Evolutionary conservation across 1,139 yeast species (phyloP).

Genomic region (Blastobotrys persicus): DNA sequence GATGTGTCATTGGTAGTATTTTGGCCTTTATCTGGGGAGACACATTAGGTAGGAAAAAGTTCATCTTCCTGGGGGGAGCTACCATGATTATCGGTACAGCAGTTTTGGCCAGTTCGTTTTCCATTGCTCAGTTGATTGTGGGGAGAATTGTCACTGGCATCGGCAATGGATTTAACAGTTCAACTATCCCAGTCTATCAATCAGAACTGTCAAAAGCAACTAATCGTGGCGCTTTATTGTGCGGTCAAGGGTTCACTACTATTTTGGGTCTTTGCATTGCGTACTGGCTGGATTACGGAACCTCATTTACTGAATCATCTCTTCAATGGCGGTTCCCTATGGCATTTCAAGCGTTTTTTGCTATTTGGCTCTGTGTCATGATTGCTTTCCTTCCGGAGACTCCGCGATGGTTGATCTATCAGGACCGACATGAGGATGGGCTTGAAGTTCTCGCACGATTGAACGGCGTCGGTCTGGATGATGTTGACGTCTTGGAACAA

Average conservation of each 20-base stretch:
- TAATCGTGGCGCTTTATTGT: constrained; percentile 43
- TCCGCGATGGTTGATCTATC: constrained; percentile 49
- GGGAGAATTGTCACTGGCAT: constrained; percentile 56
- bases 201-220: constrained; percentile 55
- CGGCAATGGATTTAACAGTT: constrained; percentile 59
- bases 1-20: constrained; percentile 58
- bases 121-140: constrained; percentile 46
- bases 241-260: constrained; percentile 10
- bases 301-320: constrained; percentile 15
- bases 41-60: constrained; percentile 48
- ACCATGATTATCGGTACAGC: constrained; percentile 47
- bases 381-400: constrained; percentile 44
- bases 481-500: constrained; percentile 9
- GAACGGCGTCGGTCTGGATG: constrained; percentile 14
- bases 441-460: constrained; percentile 39
- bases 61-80: constrained; percentile 19
- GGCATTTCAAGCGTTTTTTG: constrained; percentile 28
- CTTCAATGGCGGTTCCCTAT: constrained; percentile 34
- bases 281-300: constrained; percentile 19
- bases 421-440: constrained; percentile 49
- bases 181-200: constrained; percentile 56
- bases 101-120: constrained; percentile 28
- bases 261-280: constrained; percentile 17
- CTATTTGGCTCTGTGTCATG: constrained; percentile 27
- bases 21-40: constrained; percentile 52